phyloP scores from a whole-genome alignment of 805 yeast species.

The Yarrowia sp. region DNA sequence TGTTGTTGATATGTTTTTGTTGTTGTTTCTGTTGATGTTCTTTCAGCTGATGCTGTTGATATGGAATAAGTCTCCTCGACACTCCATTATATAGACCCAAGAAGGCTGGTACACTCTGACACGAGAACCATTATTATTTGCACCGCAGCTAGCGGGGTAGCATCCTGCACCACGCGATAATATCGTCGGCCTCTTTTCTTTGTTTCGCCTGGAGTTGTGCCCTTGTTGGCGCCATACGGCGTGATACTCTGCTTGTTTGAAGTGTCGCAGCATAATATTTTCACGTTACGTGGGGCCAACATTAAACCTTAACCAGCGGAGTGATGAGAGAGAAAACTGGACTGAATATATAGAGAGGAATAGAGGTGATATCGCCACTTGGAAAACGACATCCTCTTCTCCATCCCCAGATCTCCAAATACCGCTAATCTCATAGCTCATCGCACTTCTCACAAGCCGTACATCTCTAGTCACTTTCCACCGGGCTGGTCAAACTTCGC shows the following conservation, averaged over 20 bases:
- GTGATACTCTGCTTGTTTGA: too few species aligned
- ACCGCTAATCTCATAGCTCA: too few species aligned
- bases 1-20: too few species aligned
- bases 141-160: not conserved
- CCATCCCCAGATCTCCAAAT: not conserved
- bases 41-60: too few species aligned
- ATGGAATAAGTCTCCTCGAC: too few species aligned
- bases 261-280: not conserved
- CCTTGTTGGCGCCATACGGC: not conserved
- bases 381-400: not conserved
- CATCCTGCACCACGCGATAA: not conserved
- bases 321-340: too few species aligned
- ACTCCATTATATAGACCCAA: not conserved
- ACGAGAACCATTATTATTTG: not conserved
- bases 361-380: not conserved
- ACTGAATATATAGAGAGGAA: not conserved
- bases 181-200: not conserved
- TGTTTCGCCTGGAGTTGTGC: not conserved
- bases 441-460: too few species aligned
- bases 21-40: too few species aligned
- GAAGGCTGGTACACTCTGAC: not conserved
- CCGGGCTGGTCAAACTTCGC: constrained; percentile 6
- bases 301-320: not conserved
- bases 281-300: too few species aligned
- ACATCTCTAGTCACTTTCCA: too few species aligned